Conservation (phyloP, 495 filamentous ascomycete species). For the Neurospora sp. region DNA sequence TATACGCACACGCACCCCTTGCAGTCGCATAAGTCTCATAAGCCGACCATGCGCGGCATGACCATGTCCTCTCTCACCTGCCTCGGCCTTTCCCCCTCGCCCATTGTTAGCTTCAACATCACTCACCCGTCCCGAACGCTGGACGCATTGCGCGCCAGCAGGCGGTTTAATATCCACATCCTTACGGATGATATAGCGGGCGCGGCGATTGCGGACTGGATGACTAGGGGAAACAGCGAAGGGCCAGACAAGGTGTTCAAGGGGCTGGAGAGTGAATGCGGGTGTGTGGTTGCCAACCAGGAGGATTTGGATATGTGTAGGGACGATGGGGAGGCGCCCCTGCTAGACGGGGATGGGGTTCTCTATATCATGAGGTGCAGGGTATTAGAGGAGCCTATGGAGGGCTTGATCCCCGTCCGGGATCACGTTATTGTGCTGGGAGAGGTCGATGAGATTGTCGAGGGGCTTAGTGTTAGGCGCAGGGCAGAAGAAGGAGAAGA, state of each 20-base stretch:
- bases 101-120: conserved; percentile 73
- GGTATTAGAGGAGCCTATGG: conserved; percentile 18
- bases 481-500: background rate
- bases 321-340: conserved; percentile 6
- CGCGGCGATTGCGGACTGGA: conserved; percentile 33
- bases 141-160: conserved; percentile 40
- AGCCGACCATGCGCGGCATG: conserved; percentile 44
- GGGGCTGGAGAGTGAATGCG: conserved; percentile 14
- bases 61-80: conserved; percentile 80
- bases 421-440: conserved; percentile 49
- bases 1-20: conserved; percentile 12
- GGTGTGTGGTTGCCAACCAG: conserved; percentile 9
- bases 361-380: conserved; percentile 32
- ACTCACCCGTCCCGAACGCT: conserved; percentile 61
- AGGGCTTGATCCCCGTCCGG: conserved; percentile 32
- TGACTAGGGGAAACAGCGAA: conserved; percentile 28
- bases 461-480: conserved; percentile 10
- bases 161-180: conserved; percentile 40
- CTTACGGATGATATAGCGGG: conserved; percentile 30
- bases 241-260: conserved; percentile 17
- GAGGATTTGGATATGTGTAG: background rate
- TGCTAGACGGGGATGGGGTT: conserved; percentile 29
- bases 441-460: conserved; percentile 35
- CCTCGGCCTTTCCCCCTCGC: conserved; percentile 53
- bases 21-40: conserved; percentile 9